Evolutionary conservation across 495 filamentous ascomycete species (phyloP), one percentile per base, ranked within the genome.

Genomic region (Aeminium ludgeri): DNA sequence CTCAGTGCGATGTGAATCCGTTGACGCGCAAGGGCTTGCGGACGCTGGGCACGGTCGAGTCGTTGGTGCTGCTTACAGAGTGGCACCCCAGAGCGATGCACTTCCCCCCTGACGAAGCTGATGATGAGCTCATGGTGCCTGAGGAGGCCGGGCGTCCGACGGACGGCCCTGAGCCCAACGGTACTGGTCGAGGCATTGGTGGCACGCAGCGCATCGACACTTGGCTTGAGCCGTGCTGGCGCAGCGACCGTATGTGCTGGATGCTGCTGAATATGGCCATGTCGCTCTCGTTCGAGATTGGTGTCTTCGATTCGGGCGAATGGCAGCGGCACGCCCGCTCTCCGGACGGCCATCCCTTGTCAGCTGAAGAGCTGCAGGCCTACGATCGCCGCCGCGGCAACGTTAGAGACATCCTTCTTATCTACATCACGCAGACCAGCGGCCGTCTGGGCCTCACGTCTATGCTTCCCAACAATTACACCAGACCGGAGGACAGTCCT

Each of bases 171-270:
- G 50, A 55, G n/a, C 10, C 42, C 11, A 25, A 28, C 6, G 60
- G 64, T 18, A 13, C 57, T 15, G 59, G 61, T 3, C 53, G 52
- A 30, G 67, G 68, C 10, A 51, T 52, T 11, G 65, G 66, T 41
- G 76, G 75, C 7, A n/a, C n/a, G n/a, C 72, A 72, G 58, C 74
- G 80, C 18, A 87, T 94, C 39, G 83, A 86, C 52, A 86, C 83
- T 54, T 96, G 89, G 82, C 72, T 93, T 23, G 89, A 96, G 56
- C 89, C 89, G 12, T 85, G 83, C n/a, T 86, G 85, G 82, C 66
- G 87, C 47, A 92, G 83, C 45, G 89, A 97, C 47, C 79, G 86
- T 30, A 93, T 97, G 86, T 93, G 83, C 49, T 95, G 89, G 91
- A 96, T 94, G 83, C 58, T 97, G 11, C 69, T 97, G 34, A 89